Base-by-base conservation (phyloP, 192 early-diverging fungal species). In the Coemansia furcata region DNA sequence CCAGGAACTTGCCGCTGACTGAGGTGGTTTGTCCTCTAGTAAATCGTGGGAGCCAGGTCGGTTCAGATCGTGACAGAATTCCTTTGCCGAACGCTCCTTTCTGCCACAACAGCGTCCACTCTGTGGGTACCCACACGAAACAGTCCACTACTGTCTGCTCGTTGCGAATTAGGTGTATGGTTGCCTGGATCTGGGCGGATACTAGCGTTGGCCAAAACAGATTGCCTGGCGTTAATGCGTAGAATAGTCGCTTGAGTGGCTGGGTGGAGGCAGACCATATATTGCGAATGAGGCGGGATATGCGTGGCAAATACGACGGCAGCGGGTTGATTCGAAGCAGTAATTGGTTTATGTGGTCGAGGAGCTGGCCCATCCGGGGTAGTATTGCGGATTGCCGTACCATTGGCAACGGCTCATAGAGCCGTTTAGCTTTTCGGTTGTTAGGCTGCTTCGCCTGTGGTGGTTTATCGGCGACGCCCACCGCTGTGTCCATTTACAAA, bases 1-100 rank as follows among this genome's bases (percentile, higher is more conserved):
- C 72, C 21, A 67, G 71, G n/a, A 52, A 72, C 67, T 44, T 63
- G 54, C 54, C 30, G 17, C 30, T 33, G 30, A 5, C 29, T 17
- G 30, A 9, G 5, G 26, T 57, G 23, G 54, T 19, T 15, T 33
- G 30, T 33, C 54, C 54, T 33, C 54, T 23, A 6, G 54, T 60
- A 23, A 60, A 66, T 35, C 86, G 69, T 21, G 69, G 55, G 37
- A 74, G 66, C 93, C 92, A 96, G 4, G 91, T 93, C 2, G 92
- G 84, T 23, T 93, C 86, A 37, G 93, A 89, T 19, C 94, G 74
- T 19, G 93, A 94, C 21, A 96, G 70, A 9, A 84, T 86, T 3
- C 89, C 92, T 59, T 93, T 93, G 21, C 92, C 90, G 76, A 87
- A 92, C 63, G 86, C 88, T 0, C 92, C 92, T 39, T 85, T 74